These are phyloP conservation scores for Penicillium capsulatum DNA, from an alignment of 2,329 filamentous ascomycete genomes.

Conservation along the genomic window DNA sequence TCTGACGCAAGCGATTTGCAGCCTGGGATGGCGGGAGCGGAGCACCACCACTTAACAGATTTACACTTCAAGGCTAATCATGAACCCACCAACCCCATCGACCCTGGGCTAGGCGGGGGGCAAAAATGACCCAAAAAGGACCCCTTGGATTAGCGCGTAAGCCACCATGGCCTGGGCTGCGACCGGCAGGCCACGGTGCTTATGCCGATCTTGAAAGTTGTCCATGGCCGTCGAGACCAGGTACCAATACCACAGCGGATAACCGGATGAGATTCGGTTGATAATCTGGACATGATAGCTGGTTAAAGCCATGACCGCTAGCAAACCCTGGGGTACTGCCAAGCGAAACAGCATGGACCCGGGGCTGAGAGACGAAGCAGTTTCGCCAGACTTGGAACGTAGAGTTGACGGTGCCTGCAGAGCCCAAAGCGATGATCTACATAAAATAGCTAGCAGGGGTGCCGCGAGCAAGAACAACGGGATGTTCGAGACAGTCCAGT, in stretches of 20 bases:
- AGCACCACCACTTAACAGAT: too few species aligned
- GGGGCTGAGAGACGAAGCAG: conserved; percentile 17
- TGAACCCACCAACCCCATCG: too few species aligned
- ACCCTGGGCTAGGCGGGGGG: conserved; percentile 61
- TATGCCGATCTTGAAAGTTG: conserved; percentile 14
- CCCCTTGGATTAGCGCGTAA: conserved; percentile 79
- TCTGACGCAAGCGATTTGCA: conserved; percentile 17
- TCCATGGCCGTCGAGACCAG: conserved; percentile 50
- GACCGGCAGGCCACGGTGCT: conserved; percentile 21
- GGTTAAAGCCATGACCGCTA: conserved; percentile 68
- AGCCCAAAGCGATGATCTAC: conserved; percentile 55
- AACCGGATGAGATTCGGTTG: conserved; percentile 80
- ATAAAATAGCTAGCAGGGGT: conserved; percentile 68
- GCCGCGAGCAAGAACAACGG: conserved; percentile 81
- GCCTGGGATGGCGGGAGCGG: too few species aligned
- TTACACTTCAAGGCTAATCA: too few species aligned
- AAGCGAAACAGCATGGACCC: conserved; percentile 49
- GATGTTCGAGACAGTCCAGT: conserved; percentile 83
- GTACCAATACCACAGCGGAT: conserved; percentile 85
- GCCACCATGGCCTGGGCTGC: conserved; percentile 67
- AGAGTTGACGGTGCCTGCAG: conserved; percentile 32
- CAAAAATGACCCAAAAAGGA: conserved; percentile 82
- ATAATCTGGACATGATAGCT: conserved; percentile 94
- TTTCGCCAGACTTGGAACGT: conserved; percentile 10
- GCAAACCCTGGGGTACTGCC: conserved; percentile 66